These are phyloP conservation scores for Pseudomonodictys pantanalensis DNA, from an alignment of 495 filamentous ascomycete genomes.

Conservation along the genomic window DNA sequence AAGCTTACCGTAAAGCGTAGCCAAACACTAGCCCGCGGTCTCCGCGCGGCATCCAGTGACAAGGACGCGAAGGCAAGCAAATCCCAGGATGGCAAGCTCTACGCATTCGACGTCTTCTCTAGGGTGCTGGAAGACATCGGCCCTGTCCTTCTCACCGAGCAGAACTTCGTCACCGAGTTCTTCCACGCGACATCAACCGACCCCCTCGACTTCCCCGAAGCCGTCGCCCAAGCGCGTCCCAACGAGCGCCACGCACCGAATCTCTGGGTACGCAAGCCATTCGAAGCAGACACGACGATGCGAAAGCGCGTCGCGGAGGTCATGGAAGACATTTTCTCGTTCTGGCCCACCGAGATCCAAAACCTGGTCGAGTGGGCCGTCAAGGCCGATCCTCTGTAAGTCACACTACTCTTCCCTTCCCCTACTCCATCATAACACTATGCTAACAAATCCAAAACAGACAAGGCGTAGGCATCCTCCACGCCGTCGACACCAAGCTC, in stretches of 20 bases:
- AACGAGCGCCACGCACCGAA: constrained; percentile 66
- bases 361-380: constrained; percentile 81
- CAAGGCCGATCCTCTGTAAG: constrained; percentile 74
- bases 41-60: constrained; percentile 67
- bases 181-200: constrained; percentile 83
- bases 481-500: constrained; percentile 73
- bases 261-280: constrained; percentile 64
- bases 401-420: constrained; percentile 22
- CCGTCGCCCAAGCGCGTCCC: constrained; percentile 63
- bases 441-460: constrained; percentile 40
- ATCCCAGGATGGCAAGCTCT: constrained; percentile 60
- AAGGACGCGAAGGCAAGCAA: constrained; percentile 63
- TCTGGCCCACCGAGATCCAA: constrained; percentile 75
- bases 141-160: constrained; percentile 79
- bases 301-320: constrained; percentile 73
- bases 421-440: not conserved
- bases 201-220: constrained; percentile 75
- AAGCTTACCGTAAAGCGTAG: constrained; percentile 90
- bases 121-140: constrained; percentile 74
- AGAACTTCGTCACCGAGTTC: constrained; percentile 91
- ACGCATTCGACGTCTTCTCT: constrained; percentile 79
- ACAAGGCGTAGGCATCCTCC: constrained; percentile 86
- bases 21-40: constrained; percentile 72
- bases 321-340: constrained; percentile 84
- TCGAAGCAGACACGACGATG: constrained; percentile 80